Conservation (phyloP, 2,329 filamentous ascomycete genomes). For the Verticillium isaacii region DNA sequence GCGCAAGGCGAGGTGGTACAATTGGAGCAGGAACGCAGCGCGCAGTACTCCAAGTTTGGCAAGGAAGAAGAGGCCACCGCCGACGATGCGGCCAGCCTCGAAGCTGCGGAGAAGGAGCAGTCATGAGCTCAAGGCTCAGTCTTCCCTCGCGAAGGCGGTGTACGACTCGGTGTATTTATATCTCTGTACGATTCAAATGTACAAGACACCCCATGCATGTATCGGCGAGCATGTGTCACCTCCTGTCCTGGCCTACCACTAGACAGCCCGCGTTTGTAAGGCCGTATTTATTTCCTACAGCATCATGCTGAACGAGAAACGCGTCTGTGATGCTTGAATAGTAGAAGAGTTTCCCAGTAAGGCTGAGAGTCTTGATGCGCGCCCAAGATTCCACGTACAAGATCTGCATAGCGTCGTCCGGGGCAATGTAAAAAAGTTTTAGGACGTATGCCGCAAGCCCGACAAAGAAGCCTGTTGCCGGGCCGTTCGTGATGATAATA, state of each 20-base stretch:
- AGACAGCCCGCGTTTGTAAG: conserved; percentile 31
- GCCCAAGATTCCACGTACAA: conserved; percentile 95
- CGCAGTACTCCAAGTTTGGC: conserved; percentile 38
- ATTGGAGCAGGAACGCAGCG: conserved; percentile 32
- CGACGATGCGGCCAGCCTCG: conserved; percentile 16
- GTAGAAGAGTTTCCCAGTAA: conserved; percentile 75
- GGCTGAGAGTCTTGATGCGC: conserved; percentile 72
- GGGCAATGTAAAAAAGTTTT: conserved; percentile 39
- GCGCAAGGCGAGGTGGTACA: conserved; percentile 47
- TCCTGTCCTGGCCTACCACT: conserved; percentile 17
- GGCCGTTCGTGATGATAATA: conserved; percentile 81
- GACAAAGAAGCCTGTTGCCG: conserved; percentile 80
- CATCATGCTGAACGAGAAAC: conserved; percentile 78
- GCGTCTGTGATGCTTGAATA: conserved; percentile 62
- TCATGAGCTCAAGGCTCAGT: too few relatives aligned
- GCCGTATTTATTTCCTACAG: conserved; percentile 46
- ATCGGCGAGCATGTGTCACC: background rate
- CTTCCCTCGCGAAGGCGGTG: background rate
- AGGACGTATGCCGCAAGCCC: conserved; percentile 43
- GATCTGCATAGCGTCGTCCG: conserved; percentile 58
- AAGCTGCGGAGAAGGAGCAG: conserved; percentile 1
- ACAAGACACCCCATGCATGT: background rate
- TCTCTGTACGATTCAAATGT: background rate
- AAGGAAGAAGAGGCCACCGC: conserved; percentile 17
- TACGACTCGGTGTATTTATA: background rate